These are phyloP conservation scores for Leucosporidium yakuticum DNA, from an alignment of 768 basidiomycete genomes.

Conservation along the genomic window DNA sequence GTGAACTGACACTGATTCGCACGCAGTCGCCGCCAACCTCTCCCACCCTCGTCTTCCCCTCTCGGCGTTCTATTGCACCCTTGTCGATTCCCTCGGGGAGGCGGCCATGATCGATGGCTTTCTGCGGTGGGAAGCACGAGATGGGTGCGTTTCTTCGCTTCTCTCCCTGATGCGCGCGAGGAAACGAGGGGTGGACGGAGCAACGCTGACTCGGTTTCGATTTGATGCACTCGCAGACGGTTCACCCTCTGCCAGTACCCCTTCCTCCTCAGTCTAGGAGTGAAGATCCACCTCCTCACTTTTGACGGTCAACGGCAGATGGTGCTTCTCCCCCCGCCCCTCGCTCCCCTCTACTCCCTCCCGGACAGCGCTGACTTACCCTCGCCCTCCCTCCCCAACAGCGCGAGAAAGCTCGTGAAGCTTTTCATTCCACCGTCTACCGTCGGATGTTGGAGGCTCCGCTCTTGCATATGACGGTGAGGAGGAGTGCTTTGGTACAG, in stretches of 20 bases:
- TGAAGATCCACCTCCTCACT: slow-evolving; percentile 24
- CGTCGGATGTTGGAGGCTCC: slow-evolving; percentile 3
- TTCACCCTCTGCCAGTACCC: slow-evolving; percentile 36
- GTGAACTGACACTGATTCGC: not conserved
- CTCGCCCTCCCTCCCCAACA: not conserved
- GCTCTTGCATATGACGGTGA: slow-evolving; percentile 8
- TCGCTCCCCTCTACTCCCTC: fast-evolving
- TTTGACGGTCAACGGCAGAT: slow-evolving; percentile 31
- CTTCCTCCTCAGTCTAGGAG: slow-evolving; percentile 31
- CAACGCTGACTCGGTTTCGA: not conserved
- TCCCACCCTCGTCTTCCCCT: not conserved
- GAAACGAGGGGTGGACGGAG: no score
- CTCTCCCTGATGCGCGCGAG: no score
- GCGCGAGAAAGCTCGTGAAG: slow-evolving; percentile 7
- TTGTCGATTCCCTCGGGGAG: slow-evolving; percentile 25
- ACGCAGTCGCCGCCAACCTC: slow-evolving; percentile 7
- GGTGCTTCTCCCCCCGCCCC: not conserved
- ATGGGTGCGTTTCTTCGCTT: not conserved
- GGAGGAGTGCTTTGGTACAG: slow-evolving; percentile 20
- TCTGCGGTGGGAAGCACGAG: slow-evolving; percentile 9
- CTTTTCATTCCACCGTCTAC: slow-evolving; percentile 5
- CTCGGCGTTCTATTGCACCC: slow-evolving; percentile 23
- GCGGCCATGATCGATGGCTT: slow-evolving; percentile 15
- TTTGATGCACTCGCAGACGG: not conserved
- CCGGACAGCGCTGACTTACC: not conserved